A percentile compares a stretch with the other conserved stretches of the same genome.
Conservation (phyloP, 2,329 filamentous ascomycete genomes). For the Colletotrichum sp. region DNA sequence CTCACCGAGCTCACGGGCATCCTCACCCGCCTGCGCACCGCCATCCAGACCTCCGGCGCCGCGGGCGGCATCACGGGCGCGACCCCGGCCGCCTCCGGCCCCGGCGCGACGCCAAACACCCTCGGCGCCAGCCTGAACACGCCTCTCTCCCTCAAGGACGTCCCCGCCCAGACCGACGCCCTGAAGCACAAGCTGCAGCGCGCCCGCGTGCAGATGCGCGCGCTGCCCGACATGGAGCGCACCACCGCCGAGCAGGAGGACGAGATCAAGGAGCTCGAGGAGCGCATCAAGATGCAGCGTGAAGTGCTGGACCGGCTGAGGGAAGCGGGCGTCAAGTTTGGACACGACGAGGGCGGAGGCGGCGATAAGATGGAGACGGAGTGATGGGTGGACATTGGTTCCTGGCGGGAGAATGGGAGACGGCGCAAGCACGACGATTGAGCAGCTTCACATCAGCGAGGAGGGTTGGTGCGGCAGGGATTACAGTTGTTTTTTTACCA, state of each 20-base stretch:
- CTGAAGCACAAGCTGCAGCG: slow-evolving; percentile 85
- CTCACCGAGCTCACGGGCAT: slow-evolving; percentile 81
- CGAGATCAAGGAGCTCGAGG: slow-evolving; percentile 72
- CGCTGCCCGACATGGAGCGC: slow-evolving; percentile 73
- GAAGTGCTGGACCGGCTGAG: slow-evolving; percentile 59
- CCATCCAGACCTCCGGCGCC: slow-evolving; percentile 40
- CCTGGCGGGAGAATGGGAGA: neutral
- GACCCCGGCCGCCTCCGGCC: slow-evolving; percentile 34
- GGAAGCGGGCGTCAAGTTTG: slow-evolving; percentile 50
- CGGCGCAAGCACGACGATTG: neutral
- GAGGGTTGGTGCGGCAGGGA: neutral
- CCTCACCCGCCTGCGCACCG: slow-evolving; percentile 72
- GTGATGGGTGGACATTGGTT: neutral
- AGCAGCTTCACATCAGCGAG: neutral
- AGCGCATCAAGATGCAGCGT: slow-evolving; percentile 65
- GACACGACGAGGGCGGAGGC: slow-evolving; percentile 34
- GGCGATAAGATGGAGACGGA: slow-evolving; percentile 47
- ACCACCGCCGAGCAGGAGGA: slow-evolving; percentile 70
- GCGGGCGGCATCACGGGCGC: slow-evolving; percentile 42
- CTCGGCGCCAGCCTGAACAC: slow-evolving; percentile 33
- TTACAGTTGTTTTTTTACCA: slow-evolving; percentile 13
- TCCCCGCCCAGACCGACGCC: slow-evolving; percentile 76
- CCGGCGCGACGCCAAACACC: slow-evolving; percentile 29
- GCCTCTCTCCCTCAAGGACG: slow-evolving; percentile 68
- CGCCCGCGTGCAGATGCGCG: slow-evolving; percentile 69